Evolutionary conservation across 176 grass and related monocot species (phyloP).

Genomic region (Triticum dicoccoides): DNA sequence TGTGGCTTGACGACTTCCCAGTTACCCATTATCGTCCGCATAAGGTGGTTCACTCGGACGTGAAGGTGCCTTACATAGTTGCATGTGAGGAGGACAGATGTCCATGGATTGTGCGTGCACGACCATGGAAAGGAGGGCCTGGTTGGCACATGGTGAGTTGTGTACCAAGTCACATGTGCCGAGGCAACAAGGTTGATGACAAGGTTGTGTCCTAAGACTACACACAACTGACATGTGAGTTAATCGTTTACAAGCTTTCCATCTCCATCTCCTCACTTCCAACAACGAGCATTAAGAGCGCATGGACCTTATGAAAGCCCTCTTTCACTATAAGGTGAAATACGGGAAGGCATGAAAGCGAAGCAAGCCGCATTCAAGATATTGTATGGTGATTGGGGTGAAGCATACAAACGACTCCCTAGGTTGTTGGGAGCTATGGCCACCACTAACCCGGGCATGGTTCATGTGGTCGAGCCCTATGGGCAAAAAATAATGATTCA

Average conservation of each 20-base stretch:
- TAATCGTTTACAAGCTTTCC: neutral
- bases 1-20: neutral
- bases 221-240: neutral
- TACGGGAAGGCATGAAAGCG: neutral
- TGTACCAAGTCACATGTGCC: neutral
- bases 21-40: no score
- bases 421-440: neutral
- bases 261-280: neutral
- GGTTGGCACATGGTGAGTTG: neutral
- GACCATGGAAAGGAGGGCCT: neutral
- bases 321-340: neutral
- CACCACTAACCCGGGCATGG: neutral
- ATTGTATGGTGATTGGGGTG: neutral
- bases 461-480: neutral
- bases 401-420: neutral
- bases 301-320: neutral
- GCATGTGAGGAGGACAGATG: no score
- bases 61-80: no score
- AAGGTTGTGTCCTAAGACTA: neutral
- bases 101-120: neutral
- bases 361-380: neutral
- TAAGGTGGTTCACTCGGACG: no score
- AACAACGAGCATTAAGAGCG: neutral
- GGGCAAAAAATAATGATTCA: neutral
- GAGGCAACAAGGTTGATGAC: neutral